These are phyloP conservation scores for Fonsecaea multimorphosa DNA, from an alignment of 2,329 filamentous ascomycete species.

Conservation along the genomic window DNA sequence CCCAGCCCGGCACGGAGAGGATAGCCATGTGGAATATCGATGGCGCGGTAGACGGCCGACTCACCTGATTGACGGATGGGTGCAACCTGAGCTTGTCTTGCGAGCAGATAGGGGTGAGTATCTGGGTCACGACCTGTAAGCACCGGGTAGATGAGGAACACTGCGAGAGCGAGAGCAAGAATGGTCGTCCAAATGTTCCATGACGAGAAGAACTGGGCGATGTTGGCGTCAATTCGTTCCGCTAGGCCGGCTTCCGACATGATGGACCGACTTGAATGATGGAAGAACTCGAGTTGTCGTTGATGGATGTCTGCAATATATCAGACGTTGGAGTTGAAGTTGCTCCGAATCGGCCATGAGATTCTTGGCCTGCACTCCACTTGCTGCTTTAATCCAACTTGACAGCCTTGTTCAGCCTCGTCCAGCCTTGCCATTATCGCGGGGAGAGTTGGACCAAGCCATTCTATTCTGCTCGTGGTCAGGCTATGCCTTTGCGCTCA, in stretches of 20 bases:
- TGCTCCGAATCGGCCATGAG: neutral
- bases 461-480: neutral
- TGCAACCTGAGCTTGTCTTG: constrained; percentile 78
- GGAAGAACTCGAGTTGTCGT: neutral
- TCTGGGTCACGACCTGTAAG: constrained; percentile 79
- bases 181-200: constrained; percentile 83
- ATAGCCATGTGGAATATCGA: constrained; percentile 83
- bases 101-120: constrained; percentile 87
- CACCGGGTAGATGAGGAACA: constrained; percentile 73
- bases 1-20: constrained; percentile 77
- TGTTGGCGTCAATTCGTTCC: constrained; percentile 34
- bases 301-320: neutral
- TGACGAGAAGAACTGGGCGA: constrained; percentile 38
- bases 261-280: constrained; percentile 6
- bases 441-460: neutral
- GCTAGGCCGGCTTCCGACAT: constrained; percentile 31
- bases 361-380: neutral
- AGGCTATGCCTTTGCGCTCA: too few species aligned
- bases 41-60: constrained; percentile 83
- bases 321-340: neutral
- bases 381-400: neutral
- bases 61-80: constrained; percentile 82
- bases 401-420: neutral
- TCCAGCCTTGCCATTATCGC: neutral
- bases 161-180: constrained; percentile 69